Base-by-base conservation (phyloP, 2,329 filamentous ascomycete genomes). In the Fusarium setosum region DNA sequence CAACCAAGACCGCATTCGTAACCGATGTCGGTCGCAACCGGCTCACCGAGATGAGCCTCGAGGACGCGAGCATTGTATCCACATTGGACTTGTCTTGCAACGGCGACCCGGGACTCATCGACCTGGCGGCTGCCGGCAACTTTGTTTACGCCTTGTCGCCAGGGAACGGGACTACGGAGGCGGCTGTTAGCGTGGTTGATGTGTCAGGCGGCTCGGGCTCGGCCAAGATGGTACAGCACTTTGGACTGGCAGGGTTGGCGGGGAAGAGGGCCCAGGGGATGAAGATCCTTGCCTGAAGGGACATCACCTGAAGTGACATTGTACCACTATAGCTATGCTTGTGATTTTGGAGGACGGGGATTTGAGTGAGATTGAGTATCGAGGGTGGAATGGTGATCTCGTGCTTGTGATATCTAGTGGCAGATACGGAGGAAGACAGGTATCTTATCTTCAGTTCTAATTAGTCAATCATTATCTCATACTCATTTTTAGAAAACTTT, bases 61-160 rank as follows among this genome's bases (percentile, higher is more conserved):
- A 70, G 0, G 81, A 86, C 59, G 86, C 85, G 0, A 80, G 76
- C 10, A 76, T 90, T 10, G 42, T 85, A 4, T 71, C 69, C 0
- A 66, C 69, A 7, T 66, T 85, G 0, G 81, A 86, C 49, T 72
- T 84, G 4, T 75, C 75, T 6, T 34, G 44, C 29, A 82, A 81
- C 20, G 81, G 80, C 1, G 84, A 86, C 63, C 77, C 79, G 0
- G 88, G 88, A 0, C 75, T 90, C 47, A 84, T 86, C 53, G 88
- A 90, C 70, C 68, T 90, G 11, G 72, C 69, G 9, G 81, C 83
- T 1, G 79, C 79, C 0, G 88, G 88, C 0, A 75, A 77, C 24
- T 87, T 88, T 61, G 56, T 90, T 1, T 90, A 90, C 70, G 86
- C 84, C 0, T 72, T 91, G 5, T 79, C 80, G 4, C 84, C 85